These are phyloP conservation scores for Erythrophleum fordii DNA, from an alignment of 306 rosid genomes.

Conservation along the genomic window DNA sequence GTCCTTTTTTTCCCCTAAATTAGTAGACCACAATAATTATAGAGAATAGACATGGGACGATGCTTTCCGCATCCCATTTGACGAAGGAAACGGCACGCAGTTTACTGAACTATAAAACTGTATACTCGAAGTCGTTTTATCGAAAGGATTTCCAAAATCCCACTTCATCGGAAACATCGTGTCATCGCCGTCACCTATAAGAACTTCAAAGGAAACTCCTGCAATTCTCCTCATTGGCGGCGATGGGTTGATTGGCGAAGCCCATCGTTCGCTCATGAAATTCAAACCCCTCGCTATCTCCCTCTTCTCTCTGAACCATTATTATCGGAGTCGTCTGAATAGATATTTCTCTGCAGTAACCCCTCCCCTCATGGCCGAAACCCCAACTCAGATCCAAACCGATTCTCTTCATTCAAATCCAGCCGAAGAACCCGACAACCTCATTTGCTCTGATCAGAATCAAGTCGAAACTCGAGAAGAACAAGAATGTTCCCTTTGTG, in stretches of 20 bases:
- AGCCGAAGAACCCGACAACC: conserved; percentile 44
- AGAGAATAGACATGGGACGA: no score
- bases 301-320: conserved; percentile 3
- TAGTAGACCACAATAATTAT: no score
- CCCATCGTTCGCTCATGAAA: conserved; percentile 64
- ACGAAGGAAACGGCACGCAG: not conserved
- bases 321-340: not conserved
- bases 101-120: not conserved
- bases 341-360: not conserved
- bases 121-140: not conserved
- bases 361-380: conserved; percentile 52
- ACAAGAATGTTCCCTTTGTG: not conserved
- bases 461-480: conserved; percentile 5
- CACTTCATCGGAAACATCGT: not conserved
- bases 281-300: conserved; percentile 43
- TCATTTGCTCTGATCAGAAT: conserved; percentile 46
- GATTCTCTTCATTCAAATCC: conserved; percentile 34
- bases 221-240: conserved; percentile 30
- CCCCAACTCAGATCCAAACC: conserved; percentile 28
- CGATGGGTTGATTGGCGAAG: conserved; percentile 47
- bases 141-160: not conserved
- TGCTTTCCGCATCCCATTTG: no score
- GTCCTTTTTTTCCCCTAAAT: no score
- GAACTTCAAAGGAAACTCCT: not conserved
- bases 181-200: not conserved